Base-by-base conservation (phyloP, 2,329 filamentous ascomycete genomes). In the Claviceps africana region DNA sequence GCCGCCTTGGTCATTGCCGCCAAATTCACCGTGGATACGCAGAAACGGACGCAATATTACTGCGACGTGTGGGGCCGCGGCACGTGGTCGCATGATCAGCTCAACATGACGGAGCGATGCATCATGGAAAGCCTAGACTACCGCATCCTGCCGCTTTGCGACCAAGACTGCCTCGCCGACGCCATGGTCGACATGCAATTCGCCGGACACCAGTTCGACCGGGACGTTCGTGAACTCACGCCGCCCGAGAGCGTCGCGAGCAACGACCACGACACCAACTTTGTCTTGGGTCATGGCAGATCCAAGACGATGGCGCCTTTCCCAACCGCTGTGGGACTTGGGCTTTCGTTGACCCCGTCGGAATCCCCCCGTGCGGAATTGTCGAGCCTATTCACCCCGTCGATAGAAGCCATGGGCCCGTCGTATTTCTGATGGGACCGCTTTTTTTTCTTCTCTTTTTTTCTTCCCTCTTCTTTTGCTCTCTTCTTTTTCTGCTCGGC, bases 61-160 rank as follows among this genome's bases (percentile, higher is more conserved):
- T 70, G 71, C 55, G 59, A 68, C 17, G 64, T 63, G 30, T 83
- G 80, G 78, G 80, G 76, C 22, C 68, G 65, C 28, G 68, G 70
- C 48, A 59, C 75, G 47, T 85, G 82, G 80, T 75, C 78, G 2
- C 73, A 71, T 59, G 71, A 75, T 52, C 80, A 85, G 68, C 72
- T 85, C 59, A 83, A 82, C 58, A 73, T 73, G 48, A 83, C 81
- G 1, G 81, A 85, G 65, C 71, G 77, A 47, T 77, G 74, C 64
- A 75, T 85, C 58, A 77, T 84, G 72, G 78, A 82, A 67, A 79
- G 75, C 62, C 70, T 85, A 47, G 72, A 74, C 56, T 85, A 82
- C 65, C 73, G 79, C 52, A 77, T 85, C 60, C 65, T 83, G 64
- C 78, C 79, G 7, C 69, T 85, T 10, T 80, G 73, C 64, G 70